Evolutionary conservation across 2,329 filamentous ascomycete genomes (phyloP).

Genomic region (Apiospora malaysiana): DNA sequence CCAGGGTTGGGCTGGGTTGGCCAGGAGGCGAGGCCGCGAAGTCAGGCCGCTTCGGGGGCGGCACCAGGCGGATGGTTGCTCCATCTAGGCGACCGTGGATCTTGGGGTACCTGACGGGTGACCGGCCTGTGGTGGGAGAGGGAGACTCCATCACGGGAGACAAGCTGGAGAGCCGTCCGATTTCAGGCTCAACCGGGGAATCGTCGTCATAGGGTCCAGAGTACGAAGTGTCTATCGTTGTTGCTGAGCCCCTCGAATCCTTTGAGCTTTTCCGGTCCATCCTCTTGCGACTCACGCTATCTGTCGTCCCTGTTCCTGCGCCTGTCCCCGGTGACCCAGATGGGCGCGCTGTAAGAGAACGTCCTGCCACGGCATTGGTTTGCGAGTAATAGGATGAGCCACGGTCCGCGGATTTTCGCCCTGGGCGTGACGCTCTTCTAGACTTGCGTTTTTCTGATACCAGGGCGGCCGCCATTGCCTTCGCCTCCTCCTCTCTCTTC

Average conservation of each 20-base stretch:
- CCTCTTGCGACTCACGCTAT: constrained; percentile 29
- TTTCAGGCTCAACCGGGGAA: constrained; percentile 38
- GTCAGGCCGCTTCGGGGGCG: constrained; percentile 42
- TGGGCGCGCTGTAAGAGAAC: neutral
- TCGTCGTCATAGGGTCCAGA: constrained; percentile 38
- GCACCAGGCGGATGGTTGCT: constrained; percentile 37
- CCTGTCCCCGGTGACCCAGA: neutral
- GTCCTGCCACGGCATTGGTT: constrained; percentile 29
- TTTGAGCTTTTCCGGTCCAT: constrained; percentile 36
- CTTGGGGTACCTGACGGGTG: constrained; percentile 41
- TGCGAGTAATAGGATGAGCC: constrained; percentile 47
- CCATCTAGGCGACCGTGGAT: constrained; percentile 36
- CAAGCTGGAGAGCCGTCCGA: constrained; percentile 42
- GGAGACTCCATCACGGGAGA: constrained; percentile 59
- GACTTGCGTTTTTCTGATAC: constrained; percentile 32
- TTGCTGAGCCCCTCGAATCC: constrained; percentile 42
- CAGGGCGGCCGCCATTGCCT: constrained; percentile 32
- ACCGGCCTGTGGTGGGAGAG: constrained; percentile 37
- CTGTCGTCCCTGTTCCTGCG: neutral
- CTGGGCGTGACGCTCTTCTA: constrained; percentile 40
- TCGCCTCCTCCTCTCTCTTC: constrained; percentile 35
- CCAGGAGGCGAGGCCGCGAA: constrained; percentile 42
- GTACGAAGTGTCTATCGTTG: constrained; percentile 44
- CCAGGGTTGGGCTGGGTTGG: constrained; percentile 51
- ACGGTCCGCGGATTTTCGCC: constrained; percentile 29